Evolutionary conservation across 176 grass and related monocot genomes (phyloP).

Genomic region (Oryza coarctata): DNA sequence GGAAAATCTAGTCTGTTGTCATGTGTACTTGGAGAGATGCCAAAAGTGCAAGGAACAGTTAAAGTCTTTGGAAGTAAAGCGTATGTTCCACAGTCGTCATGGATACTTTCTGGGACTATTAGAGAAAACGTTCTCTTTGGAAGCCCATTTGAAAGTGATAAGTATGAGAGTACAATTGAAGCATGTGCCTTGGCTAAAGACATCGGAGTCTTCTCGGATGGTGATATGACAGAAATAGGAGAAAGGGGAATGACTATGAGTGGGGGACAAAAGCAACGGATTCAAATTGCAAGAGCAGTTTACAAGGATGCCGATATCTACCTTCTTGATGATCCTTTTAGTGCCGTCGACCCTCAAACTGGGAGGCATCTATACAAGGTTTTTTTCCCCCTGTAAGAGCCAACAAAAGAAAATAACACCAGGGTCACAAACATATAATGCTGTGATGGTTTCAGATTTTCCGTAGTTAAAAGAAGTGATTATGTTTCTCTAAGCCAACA

Average conservation of each 20-base stretch:
- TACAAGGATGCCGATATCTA: neutral
- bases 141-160: neutral
- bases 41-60: neutral
- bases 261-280: neutral
- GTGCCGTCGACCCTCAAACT: neutral
- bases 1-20: neutral
- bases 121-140: neutral
- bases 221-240: neutral
- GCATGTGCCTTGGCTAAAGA: neutral
- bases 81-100: neutral
- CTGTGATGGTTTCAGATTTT: neutral
- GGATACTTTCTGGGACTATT: neutral
- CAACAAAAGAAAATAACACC: neutral
- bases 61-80: neutral
- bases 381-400: neutral
- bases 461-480: neutral
- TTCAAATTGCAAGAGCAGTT: neutral
- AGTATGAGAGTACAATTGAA: neutral
- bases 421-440: too few relatives aligned
- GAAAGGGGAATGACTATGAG: neutral
- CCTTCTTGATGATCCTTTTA: neutral
- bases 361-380: neutral
- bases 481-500: neutral
- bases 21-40: neutral
- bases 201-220: neutral